phyloP scores from a whole-genome alignment of 768 basidiomycete genomes.

The Mycena floridula region DNA sequence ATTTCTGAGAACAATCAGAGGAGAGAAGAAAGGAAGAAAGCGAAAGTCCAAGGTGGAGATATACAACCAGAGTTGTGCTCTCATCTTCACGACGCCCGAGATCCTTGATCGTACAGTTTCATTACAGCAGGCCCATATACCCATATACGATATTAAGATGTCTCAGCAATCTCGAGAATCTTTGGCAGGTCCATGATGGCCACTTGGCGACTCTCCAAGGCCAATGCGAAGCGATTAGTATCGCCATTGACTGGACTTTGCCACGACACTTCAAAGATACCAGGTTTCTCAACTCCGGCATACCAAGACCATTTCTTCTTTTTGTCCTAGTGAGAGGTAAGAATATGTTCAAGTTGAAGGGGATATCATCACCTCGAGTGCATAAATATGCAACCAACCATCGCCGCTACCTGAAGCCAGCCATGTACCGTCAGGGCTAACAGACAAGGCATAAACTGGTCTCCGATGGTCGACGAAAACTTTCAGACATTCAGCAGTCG shows the following conservation, averaged over 20 bases:
- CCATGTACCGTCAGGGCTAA: conserved; percentile 68
- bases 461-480: conserved; percentile 67
- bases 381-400: conserved; percentile 69
- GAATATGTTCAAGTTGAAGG: too few relatives aligned
- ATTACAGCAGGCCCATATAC: too few relatives aligned
- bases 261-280: conserved; percentile 78
- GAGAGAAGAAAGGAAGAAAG: too few relatives aligned
- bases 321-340: conserved; percentile 32
- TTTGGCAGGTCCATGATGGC: conserved; percentile 58
- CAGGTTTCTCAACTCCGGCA: conserved; percentile 48
- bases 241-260: conserved; percentile 40
- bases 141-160: too few relatives aligned
- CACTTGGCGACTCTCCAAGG: conserved; percentile 62
- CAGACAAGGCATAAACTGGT: conserved; percentile 67
- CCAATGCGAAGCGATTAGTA: conserved; percentile 60
- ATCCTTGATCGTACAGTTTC: too few relatives aligned
- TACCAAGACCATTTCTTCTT: conserved; percentile 62
- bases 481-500: conserved; percentile 68
- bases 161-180: conserved; percentile 34
- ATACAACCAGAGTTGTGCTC: too few relatives aligned
- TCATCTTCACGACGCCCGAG: too few relatives aligned
- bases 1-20: too few relatives aligned
- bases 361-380: conserved; percentile 41
- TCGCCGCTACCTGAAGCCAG: conserved; percentile 79
- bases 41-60: too few relatives aligned